phyloP scores from a whole-genome alignment of 2,329 filamentous ascomycete species.

The Fusarium proliferatum region DNA sequence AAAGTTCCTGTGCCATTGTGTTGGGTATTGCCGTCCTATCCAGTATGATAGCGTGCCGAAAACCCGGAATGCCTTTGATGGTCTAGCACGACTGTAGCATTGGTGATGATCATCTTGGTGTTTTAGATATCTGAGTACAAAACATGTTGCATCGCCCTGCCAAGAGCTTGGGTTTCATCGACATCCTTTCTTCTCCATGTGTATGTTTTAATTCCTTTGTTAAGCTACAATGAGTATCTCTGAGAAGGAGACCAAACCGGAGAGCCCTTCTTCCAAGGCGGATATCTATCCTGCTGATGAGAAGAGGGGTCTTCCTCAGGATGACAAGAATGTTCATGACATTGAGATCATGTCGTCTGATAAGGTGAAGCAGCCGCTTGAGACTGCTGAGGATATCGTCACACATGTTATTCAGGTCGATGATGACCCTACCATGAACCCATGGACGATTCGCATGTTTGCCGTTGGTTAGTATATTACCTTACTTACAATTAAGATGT shows the following conservation, averaged over 20 bases:
- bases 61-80: not conserved
- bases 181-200: not conserved
- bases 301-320: not conserved
- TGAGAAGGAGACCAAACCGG: not conserved
- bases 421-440: constrained; percentile 36
- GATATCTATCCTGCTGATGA: constrained; percentile 15
- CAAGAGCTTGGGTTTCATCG: not conserved
- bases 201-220: not conserved
- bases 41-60: constrained; percentile 21
- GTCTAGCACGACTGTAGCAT: not conserved
- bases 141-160: not conserved
- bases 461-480: constrained; percentile 26
- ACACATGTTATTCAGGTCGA: constrained; percentile 43
- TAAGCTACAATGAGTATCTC: not conserved
- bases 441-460: constrained; percentile 42
- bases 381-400: constrained; percentile 35
- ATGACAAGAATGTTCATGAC: constrained; percentile 9
- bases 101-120: not conserved
- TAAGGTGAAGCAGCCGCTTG: constrained; percentile 1
- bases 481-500: not conserved
- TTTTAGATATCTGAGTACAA: constrained; percentile 6
- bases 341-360: constrained; percentile 10
- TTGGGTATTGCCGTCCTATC: constrained; percentile 4
- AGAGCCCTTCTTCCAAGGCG: not conserved
- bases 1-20: not conserved